These are phyloP conservation scores for Skeletonema grethae DNA, from an alignment of 108 stramenopile genomes.

Conservation along the genomic window DNA sequence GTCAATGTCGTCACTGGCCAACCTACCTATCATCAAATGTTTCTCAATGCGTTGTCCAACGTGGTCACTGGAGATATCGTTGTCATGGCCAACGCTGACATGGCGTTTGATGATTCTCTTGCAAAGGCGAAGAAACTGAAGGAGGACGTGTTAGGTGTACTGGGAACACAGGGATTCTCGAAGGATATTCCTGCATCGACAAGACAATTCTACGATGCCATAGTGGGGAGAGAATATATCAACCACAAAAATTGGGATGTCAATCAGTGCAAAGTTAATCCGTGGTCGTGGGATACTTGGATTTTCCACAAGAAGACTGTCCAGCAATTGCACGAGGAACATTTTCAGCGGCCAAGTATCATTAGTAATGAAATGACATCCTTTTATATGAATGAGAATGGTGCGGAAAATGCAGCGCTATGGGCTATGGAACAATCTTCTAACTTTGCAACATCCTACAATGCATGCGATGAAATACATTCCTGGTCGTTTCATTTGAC, in stretches of 20 bases:
- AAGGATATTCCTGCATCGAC: neutral
- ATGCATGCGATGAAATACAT: neutral
- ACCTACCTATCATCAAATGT: neutral
- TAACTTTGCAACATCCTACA: neutral
- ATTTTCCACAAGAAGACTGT: neutral
- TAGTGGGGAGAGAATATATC: neutral
- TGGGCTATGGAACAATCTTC: neutral
- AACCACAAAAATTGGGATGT: neutral
- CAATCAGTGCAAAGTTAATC: neutral
- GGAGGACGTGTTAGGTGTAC: neutral
- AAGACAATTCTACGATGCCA: neutral
- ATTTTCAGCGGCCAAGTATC: neutral
- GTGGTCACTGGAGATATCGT: neutral
- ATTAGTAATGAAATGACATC: neutral
- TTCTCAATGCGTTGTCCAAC: neutral
- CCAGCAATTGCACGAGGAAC: neutral
- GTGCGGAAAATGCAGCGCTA: neutral
- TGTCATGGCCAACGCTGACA: constrained; percentile 1
- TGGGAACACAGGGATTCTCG: neutral
- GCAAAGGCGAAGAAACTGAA: neutral
- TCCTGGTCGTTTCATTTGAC: constrained; percentile 4
- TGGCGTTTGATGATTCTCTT: neutral
- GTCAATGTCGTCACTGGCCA: neutral
- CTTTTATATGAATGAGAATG: constrained; percentile 5
- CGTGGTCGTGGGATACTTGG: neutral